Evolutionary conservation across 164 flowering plant genomes (phyloP).

Genomic region (Liquidambar formosana): DNA sequence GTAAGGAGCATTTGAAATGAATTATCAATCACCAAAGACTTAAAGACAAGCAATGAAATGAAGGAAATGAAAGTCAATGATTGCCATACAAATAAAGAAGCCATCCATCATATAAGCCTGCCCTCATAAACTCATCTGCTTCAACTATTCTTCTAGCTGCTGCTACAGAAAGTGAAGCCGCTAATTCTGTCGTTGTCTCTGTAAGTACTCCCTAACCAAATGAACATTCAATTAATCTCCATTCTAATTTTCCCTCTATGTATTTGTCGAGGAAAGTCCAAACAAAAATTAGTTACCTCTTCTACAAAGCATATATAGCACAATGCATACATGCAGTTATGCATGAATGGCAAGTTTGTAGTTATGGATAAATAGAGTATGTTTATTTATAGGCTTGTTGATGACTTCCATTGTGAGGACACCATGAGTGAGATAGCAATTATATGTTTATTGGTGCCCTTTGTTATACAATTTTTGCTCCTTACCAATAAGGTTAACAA

Average conservation of each 20-base stretch:
- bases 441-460: too few species aligned
- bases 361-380: too few species aligned
- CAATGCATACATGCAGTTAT: too few species aligned
- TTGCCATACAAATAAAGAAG: slow-evolving; percentile 87
- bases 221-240: slow-evolving; percentile 1
- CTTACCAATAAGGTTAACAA: too few species aligned
- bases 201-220: slow-evolving; percentile 80
- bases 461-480: too few species aligned
- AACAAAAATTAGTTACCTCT: slow-evolving; percentile 6
- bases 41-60: background rate
- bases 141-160: slow-evolving; percentile 93
- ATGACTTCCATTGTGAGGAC: too few species aligned
- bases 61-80: background rate
- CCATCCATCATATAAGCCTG: slow-evolving; percentile 97
- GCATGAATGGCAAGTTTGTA: too few species aligned
- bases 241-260: background rate
- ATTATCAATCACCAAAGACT: background rate
- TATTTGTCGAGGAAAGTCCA: background rate
- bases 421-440: too few species aligned
- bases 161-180: slow-evolving; percentile 86
- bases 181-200: slow-evolving; percentile 94
- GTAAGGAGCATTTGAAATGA: background rate
- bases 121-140: slow-evolving; percentile 97
- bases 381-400: too few species aligned
- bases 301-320: too few species aligned